Evolutionary conservation across 108 stramenopile species (phyloP), one percentile per base, ranked within the genome.

Genomic region (Skeletonema marinoi): DNA sequence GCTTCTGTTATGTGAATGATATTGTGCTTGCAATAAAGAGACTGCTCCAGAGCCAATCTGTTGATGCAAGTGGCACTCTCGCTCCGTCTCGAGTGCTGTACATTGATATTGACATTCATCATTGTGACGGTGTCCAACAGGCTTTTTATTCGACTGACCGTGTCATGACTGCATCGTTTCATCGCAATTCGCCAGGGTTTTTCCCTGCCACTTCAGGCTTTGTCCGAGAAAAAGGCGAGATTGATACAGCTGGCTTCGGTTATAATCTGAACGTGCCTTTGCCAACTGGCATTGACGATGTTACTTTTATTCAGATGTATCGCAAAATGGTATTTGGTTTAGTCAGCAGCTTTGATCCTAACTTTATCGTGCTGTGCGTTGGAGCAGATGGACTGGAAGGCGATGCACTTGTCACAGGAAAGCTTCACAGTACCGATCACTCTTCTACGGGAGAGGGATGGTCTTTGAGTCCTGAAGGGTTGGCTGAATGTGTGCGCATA

Each of bases 1-100:
- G 92, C 4, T 93, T 93, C 74, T 96, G 94, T 78, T 96, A 89
- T 73, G 92, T 96, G 7, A 93, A 93, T 75, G 94, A 96, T 75
- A 81, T 89, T 46, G 94, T 93, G 11, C 75, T 96, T 42, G 94
- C 92, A 17, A 90, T 91, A 36, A 77, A 91, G 30, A 88, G 88
- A 41, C 68, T 96, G 61, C 66, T 91, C 61, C 19, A 67, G 30
- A 44, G 32, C 30, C 10, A 48, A 50, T 50, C 50, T 19, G 17
- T 50, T 19, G 17, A 50, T 1, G 17, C n/a, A 50, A 50, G 50
- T 81, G 84, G 75, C 51, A 12, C n/a, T 61, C 8, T 67, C 66
- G 77, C 86, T 32, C 73, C 84, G 38, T 19, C 50, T 50, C 88
- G 90, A 44, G 85, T 92, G 32, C 86, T 96, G 9, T 96, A 96